Conservation (phyloP, 2,329 filamentous ascomycete genomes). For the Colletotrichum noveboracense region DNA sequence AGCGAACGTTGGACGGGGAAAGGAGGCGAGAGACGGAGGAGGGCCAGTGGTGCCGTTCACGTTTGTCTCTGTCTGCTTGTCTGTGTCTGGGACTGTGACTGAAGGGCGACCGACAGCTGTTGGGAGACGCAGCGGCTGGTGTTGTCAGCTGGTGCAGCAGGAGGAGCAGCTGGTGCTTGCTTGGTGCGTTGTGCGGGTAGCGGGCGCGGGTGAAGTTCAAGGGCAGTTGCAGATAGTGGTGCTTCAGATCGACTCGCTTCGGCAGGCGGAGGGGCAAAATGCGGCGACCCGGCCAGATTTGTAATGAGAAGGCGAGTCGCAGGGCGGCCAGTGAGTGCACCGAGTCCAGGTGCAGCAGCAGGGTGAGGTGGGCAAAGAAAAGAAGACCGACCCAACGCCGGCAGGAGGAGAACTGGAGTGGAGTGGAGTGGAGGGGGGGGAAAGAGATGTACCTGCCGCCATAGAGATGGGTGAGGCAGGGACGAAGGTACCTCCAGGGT, state of each 20-base stretch:
- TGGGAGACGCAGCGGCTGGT: neutral
- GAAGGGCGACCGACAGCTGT: neutral
- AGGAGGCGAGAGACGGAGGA: neutral
- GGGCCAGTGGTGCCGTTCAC: neutral
- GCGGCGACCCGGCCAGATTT: constrained; percentile 14
- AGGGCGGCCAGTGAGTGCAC: neutral
- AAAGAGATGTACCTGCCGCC: neutral
- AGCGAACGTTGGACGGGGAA: neutral
- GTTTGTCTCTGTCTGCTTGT: neutral
- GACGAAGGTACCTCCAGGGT: neutral
- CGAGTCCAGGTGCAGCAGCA: neutral
- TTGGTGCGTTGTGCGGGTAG: neutral
- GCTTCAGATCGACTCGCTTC: constrained; percentile 3
- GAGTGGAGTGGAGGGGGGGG: neutral
- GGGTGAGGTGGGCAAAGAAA: neutral
- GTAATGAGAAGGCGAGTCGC: constrained; percentile 4
- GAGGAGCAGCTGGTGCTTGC: neutral
- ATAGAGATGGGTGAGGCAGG: neutral
- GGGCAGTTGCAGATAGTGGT: neutral
- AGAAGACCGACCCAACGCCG: neutral
- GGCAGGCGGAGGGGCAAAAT: constrained; percentile 13
- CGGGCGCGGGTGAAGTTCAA: neutral
- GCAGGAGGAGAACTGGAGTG: neutral
- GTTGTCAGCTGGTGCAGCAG: constrained; percentile 1
- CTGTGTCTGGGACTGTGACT: neutral